Base-by-base conservation (phyloP, 768 basidiomycete genomes). In the Sporobolomyces roseus region DNA sequence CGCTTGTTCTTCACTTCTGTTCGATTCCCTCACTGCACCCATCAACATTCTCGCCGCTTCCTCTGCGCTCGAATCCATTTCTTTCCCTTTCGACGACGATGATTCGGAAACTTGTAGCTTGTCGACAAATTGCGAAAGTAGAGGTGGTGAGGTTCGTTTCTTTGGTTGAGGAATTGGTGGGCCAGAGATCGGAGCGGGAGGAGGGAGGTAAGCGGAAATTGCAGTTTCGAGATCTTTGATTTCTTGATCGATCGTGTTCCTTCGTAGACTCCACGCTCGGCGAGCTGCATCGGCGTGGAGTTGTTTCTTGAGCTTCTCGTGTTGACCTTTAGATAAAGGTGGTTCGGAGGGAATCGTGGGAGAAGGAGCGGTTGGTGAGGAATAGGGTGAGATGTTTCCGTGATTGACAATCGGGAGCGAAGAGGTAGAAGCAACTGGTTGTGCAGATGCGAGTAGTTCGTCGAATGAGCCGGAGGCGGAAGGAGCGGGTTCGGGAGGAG, bases 11-110 rank as follows among this genome's bases (percentile, higher is more conserved):
- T 59, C 27, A 25, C 3, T 5, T 36, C 46, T 32, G 45, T 46
- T 60, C 21, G 32, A 10, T 19, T 60, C 32, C 30, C 33, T 23
- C 13, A 48, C 58, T 3, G 45, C 45, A 2, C n/a, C 45, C 45
- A 60, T 48, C 19, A 60, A 35, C 58, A 48, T 23, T 19, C 23
- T 46, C 21, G 45, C 58, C 14, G 58, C 58, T 59, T 59, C 41
- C 21, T 59, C 56, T 23, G 36, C 27, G 27, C 54, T 41, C 54
- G n/a, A 25, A 14, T 27, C 21, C 54, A 14, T 56, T 56, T n/a
- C 54, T 35, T n/a, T 41, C 41, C 36, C 36, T 35, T 36, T 41
- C n/a, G n/a, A n/a, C n/a, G n/a, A n/a, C n/a, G n/a, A n/a, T n/a
- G n/a, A n/a, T 5, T 56, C 36, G 14, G 7, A 41, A 16, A 56